Evolutionary conservation across 768 basidiomycete genomes (phyloP).

Genomic region (Pulveroboletus sp.): DNA sequence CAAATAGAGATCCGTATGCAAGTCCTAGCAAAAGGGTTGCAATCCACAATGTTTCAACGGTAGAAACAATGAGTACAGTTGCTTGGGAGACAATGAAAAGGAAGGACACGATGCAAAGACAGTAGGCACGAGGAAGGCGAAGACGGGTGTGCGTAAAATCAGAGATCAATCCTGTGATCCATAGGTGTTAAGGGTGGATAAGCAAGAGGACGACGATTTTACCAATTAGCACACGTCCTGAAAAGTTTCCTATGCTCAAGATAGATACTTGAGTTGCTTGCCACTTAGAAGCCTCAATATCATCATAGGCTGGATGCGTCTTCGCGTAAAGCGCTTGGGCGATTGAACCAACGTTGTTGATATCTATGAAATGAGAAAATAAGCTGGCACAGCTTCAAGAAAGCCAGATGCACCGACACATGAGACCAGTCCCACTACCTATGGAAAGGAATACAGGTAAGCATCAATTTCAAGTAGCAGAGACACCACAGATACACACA

Average conservation of each 20-base stretch:
- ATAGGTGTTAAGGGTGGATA: not conserved
- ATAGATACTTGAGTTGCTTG: conserved; percentile 84
- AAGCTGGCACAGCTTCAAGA: not conserved
- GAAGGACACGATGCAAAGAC: conserved; percentile 60
- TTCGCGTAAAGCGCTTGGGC: conserved; percentile 64
- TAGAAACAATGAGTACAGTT: conserved; percentile 49
- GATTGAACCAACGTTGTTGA: conserved; percentile 85
- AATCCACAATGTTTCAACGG: conserved; percentile 61
- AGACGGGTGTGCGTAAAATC: conserved; percentile 59
- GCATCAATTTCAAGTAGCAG: not conserved
- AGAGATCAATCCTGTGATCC: conserved; percentile 54
- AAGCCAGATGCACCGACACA: conserved; percentile 47
- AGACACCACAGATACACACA: conserved; percentile 37
- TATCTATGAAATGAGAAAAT: conserved; percentile 42
- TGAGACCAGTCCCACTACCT: conserved; percentile 74
- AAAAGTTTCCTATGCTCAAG: conserved; percentile 77
- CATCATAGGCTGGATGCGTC: conserved; percentile 58
- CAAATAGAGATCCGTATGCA: conserved; percentile 72
- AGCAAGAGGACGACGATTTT: not conserved
- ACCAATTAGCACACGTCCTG: conserved; percentile 78
- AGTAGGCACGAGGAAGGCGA: conserved; percentile 61
- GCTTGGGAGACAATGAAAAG: conserved; percentile 74
- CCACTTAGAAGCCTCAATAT: conserved; percentile 62
- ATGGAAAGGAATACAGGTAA: conserved; percentile 1
- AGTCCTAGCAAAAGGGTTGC: conserved; percentile 33